Evolutionary conservation across 2,329 filamentous ascomycete species (phyloP).

Genomic region (Fusarium chuoi): DNA sequence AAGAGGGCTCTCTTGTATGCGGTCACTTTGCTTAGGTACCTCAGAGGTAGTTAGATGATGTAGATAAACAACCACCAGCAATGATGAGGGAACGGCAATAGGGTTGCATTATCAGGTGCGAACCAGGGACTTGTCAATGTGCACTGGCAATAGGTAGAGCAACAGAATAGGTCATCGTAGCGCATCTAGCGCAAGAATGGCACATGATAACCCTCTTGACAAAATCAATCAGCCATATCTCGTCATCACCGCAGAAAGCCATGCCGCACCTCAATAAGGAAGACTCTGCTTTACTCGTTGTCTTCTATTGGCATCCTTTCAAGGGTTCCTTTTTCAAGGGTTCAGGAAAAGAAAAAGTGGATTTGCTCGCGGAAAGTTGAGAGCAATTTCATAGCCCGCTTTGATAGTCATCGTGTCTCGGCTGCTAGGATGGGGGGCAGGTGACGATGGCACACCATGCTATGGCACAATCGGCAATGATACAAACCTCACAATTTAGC

Average conservation of each 20-base stretch:
- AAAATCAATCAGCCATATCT: constrained; percentile 22
- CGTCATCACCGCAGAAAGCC: constrained; percentile 21
- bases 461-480: constrained; percentile 15
- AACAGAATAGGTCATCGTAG: constrained; percentile 19
- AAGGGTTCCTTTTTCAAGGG: constrained; percentile 11
- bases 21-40: neutral
- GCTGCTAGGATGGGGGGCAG: constrained; percentile 27
- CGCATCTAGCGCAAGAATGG: constrained; percentile 26
- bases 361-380: constrained; percentile 11
- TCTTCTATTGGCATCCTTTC: neutral
- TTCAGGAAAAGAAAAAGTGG: constrained; percentile 26
- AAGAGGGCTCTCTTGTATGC: constrained; percentile 32
- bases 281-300: constrained; percentile 15
- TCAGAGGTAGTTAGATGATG: neutral
- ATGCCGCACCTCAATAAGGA: constrained; percentile 13
- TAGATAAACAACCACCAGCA: constrained; percentile 12
- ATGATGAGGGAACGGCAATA: constrained; percentile 32
- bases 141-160: constrained; percentile 22
- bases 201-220: constrained; percentile 22
- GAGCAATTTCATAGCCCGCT: neutral
- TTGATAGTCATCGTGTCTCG: constrained; percentile 13
- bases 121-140: constrained; percentile 33
- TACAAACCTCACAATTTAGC: neutral
- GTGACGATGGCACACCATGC: constrained; percentile 27
- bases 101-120: constrained; percentile 37